These are phyloP conservation scores for Mortierella claussenii DNA, from an alignment of 192 early-diverging fungal species.

Conservation along the genomic window DNA sequence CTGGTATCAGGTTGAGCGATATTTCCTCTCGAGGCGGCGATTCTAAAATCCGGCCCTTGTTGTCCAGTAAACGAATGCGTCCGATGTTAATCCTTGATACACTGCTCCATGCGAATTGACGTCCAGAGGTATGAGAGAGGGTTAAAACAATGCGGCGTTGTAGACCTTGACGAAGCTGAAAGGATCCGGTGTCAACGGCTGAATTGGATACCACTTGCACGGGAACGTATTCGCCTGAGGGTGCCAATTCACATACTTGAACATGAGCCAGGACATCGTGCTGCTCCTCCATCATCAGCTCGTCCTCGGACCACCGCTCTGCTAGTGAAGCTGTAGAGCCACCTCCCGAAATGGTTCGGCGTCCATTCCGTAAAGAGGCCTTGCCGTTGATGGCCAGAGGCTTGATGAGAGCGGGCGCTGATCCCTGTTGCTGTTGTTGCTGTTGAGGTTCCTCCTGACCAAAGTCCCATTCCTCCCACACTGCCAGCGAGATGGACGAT, in stretches of 20 bases:
- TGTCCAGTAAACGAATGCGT: conserved; percentile 63
- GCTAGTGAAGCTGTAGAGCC: conserved; percentile 7
- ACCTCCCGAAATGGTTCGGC: background rate
- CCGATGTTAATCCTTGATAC: conserved; percentile 60
- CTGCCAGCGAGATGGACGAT: conserved; percentile 27
- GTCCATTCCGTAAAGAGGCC: background rate
- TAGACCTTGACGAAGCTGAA: conserved; percentile 77
- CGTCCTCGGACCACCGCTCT: conserved; percentile 68
- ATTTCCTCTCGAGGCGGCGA: conserved; percentile 60
- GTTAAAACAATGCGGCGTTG: conserved; percentile 75
- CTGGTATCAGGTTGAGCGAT: conserved; percentile 56
- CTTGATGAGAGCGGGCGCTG: background rate
- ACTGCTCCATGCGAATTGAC: conserved; percentile 67
- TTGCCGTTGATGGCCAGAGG: background rate
- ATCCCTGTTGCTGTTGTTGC: background rate
- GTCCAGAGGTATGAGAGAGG: conserved; percentile 75
- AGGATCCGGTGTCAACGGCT: conserved; percentile 58
- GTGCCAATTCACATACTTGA: conserved; percentile 71
- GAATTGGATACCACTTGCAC: conserved; percentile 64
- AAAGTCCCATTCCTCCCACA: conserved; percentile 65
- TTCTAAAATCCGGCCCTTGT: conserved; percentile 68
- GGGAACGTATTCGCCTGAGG: conserved; percentile 70
- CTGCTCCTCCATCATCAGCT: conserved; percentile 73
- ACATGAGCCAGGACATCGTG: conserved; percentile 77
- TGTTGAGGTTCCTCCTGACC: conserved; percentile 51